Percentiles rank a stretch among this genome's conserved stretches.
phyloP scores from a whole-genome alignment of 2,329 filamentous ascomycete species.

The Dothideomycetes sp. region DNA sequence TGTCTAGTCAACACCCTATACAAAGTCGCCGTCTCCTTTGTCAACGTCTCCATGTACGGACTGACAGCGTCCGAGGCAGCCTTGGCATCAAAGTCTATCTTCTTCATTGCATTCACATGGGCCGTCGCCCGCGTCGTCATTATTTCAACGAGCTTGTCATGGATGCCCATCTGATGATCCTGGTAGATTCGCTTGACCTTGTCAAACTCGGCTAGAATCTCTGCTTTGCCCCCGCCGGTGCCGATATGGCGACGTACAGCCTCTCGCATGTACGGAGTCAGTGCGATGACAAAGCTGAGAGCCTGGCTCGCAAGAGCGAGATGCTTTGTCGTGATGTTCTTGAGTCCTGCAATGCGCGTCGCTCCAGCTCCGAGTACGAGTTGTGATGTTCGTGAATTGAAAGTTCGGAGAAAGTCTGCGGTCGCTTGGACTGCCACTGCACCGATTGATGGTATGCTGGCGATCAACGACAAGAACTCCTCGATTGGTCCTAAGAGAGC shows the following conservation, averaged over 20 bases:
- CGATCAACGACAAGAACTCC: slow-evolving; percentile 70
- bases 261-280: slow-evolving; percentile 84
- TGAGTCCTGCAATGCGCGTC: slow-evolving; percentile 75
- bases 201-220: slow-evolving; percentile 67
- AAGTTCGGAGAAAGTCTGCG: slow-evolving; percentile 78
- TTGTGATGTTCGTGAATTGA: slow-evolving; percentile 94
- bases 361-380: slow-evolving; percentile 91
- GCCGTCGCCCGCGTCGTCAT: slow-evolving; percentile 68
- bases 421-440: slow-evolving; percentile 69
- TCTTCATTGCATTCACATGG: slow-evolving; percentile 64
- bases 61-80: slow-evolving; percentile 30
- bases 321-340: slow-evolving; percentile 94
- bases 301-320: slow-evolving; percentile 85
- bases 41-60: slow-evolving; percentile 74
- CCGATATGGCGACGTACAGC: slow-evolving; percentile 69
- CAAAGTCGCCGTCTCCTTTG: slow-evolving; percentile 74
- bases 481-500: slow-evolving; percentile 72
- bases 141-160: slow-evolving; percentile 87
- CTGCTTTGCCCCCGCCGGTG: slow-evolving; percentile 20
- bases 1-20: slow-evolving; percentile 77
- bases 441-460: slow-evolving; percentile 81
- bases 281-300: slow-evolving; percentile 71
- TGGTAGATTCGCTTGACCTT: slow-evolving; percentile 73
- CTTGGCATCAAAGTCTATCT: slow-evolving; percentile 60
- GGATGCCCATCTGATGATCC: slow-evolving; percentile 82